These are phyloP conservation scores for Ammopiptanthus mongolicus DNA, from an alignment of 306 rosid genomes.

Conservation along the genomic window DNA sequence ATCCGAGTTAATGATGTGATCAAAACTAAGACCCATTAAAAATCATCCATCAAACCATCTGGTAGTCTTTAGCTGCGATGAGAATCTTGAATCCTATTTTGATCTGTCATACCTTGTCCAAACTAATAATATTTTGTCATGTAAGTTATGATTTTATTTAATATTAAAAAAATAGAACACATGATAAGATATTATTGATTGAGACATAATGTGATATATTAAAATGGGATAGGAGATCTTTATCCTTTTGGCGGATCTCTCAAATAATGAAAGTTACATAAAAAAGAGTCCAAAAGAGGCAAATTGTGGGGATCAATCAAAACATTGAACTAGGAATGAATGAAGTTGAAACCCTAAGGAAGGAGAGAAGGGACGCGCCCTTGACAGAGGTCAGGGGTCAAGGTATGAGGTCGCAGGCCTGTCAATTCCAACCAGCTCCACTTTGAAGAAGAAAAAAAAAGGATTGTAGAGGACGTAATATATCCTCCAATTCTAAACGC, in stretches of 20 bases:
- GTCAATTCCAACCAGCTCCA: slow-evolving; percentile 39
- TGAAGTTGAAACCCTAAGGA: slow-evolving; percentile 35
- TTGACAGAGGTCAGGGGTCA: slow-evolving; percentile 2
- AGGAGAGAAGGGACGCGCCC: neutral
- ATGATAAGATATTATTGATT: too few species aligned
- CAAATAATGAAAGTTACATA: neutral
- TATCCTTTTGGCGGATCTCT: neutral
- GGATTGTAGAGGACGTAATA: slow-evolving; percentile 45
- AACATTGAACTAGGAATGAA: neutral
- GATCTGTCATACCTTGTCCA: too few species aligned
- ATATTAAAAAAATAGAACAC: too few species aligned
- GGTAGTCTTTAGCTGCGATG: too few species aligned
- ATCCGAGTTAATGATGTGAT: too few species aligned
- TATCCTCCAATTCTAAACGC: slow-evolving; percentile 9
- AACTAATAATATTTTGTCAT: too few species aligned
- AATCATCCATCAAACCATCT: too few species aligned
- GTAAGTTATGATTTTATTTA: too few species aligned
- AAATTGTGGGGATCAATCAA: neutral
- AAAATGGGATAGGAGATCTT: too few species aligned
- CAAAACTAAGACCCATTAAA: too few species aligned
- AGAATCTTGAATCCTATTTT: too few species aligned
- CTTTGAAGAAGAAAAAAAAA: slow-evolving; percentile 20
- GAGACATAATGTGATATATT: too few species aligned
- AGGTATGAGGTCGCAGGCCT: slow-evolving; percentile 11
- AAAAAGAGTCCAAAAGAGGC: slow-evolving; percentile 23